Evolutionary conservation across 2,329 filamentous ascomycete species (phyloP), one percentile per base, ranked within the genome.

Genomic region (Xylaria arbuscula): DNA sequence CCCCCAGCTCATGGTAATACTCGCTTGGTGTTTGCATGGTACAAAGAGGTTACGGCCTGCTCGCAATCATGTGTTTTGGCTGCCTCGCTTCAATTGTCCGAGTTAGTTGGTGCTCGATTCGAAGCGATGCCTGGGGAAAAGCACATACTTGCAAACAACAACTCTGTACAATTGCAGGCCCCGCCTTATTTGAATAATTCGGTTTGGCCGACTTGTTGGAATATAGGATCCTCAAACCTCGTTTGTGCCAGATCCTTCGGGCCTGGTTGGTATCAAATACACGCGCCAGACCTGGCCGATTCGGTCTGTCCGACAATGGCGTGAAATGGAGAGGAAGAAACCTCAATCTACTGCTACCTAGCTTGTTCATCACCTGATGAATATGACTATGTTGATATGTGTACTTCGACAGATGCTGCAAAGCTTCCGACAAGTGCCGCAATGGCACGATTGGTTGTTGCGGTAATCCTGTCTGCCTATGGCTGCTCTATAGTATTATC

Each of bases 61-160:
- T 36, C 17, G 22, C 50, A 45, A 51, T 9, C 36, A 45, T 36
- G 19, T 38, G 60, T 57, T 38, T 62, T 62, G 47, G 8, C 13
- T 40, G 15, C n/a, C 47, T 70, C 67, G 70, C 67, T 68, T 64
- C 67, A 22, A 56, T 64, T 66, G 59, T 22, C 62, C 53, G 11
- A 64, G 53, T 61, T 53, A 15, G 67, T 56, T 54, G 22, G 40
- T 47, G 47, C 34, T 66, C 36, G 60, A 32, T 32, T 34, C 17
- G 36, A 42, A 17, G 11, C 36, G 45, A 34, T 56, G 38, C 38
- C 19, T 22, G 22, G 22, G 36, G 47, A 28, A 34, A n/a, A 42
- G 53, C 57, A 38, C 24, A 36, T n/a, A 28, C 28, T 28, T 17
- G 11, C 48, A 11, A 13, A 19, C 34, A 13, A 38, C 19, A 36